Conservation (phyloP, 2,329 filamentous ascomycete species). For the Arthrobotrys megalospora region DNA sequence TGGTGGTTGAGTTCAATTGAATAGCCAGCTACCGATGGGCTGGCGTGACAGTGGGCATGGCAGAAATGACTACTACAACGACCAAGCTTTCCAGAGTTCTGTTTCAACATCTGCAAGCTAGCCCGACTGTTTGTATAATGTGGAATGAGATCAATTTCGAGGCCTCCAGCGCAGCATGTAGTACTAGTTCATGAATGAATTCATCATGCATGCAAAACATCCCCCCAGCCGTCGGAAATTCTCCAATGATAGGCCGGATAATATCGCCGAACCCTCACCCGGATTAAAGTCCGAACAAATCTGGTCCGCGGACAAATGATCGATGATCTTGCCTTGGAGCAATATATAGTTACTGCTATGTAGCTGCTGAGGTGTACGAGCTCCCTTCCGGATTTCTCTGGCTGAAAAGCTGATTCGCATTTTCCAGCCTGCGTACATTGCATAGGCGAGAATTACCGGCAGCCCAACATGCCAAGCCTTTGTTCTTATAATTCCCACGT, state of each 20-base stretch:
- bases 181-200: too few relatives aligned
- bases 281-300: background rate
- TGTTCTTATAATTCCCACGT: conserved; percentile 53
- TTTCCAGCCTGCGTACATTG: conserved; percentile 38
- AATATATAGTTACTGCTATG: too few relatives aligned
- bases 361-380: too few relatives aligned
- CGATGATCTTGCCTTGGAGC: background rate
- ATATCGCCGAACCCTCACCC: conserved; percentile 8
- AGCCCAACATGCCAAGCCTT: conserved; percentile 49
- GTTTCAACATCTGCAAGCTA: conserved; percentile 19
- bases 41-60: conserved; percentile 8
- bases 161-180: background rate
- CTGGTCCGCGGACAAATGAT: conserved; percentile 14
- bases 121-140: background rate
- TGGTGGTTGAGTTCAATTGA: conserved; percentile 4
- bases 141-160: background rate
- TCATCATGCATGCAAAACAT: background rate
- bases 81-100: background rate
- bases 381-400: background rate
- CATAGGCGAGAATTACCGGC: conserved; percentile 58
- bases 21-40: background rate
- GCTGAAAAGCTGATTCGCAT: conserved; percentile 40
- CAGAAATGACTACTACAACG: conserved; percentile 9
- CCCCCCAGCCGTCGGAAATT: conserved; percentile 14
- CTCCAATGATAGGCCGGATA: background rate